Percentiles rank a stretch among this genome's conserved stretches.
Conservation (phyloP, 768 basidiomycete species). For the Mycena metata region DNA sequence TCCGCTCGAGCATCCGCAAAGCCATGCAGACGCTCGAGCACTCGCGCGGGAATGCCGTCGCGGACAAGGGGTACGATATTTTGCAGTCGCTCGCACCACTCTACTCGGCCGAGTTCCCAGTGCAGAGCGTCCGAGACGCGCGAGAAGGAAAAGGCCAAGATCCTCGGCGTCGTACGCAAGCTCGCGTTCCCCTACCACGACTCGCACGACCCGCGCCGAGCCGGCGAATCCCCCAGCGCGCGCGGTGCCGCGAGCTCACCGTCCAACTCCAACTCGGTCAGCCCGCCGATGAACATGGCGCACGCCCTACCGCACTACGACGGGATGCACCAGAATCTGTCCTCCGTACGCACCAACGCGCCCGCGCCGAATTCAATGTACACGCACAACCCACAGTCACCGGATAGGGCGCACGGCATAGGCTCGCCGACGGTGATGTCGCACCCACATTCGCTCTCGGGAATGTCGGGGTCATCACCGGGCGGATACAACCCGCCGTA, state of each 20-base stretch:
- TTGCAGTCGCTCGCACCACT: slow-evolving; percentile 79
- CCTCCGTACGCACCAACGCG: slow-evolving; percentile 47
- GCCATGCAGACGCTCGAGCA: slow-evolving; percentile 76
- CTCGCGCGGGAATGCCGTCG: slow-evolving; percentile 73
- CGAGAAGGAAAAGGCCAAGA: slow-evolving; percentile 71
- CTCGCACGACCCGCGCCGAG: slow-evolving; percentile 67
- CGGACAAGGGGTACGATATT: slow-evolving; percentile 82
- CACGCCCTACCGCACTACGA: slow-evolving; percentile 57
- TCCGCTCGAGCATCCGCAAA: slow-evolving; percentile 81
- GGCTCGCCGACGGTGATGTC: slow-evolving; percentile 42
- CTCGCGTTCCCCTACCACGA: slow-evolving; percentile 88
- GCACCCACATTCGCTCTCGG: slow-evolving; percentile 41
- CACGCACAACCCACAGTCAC: slow-evolving; percentile 35
- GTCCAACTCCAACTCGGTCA: slow-evolving; percentile 69
- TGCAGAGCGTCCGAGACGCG: slow-evolving; percentile 62
- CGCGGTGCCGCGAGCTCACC: slow-evolving; percentile 66
- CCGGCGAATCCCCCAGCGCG: slow-evolving; percentile 62
- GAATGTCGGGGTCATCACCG: slow-evolving; percentile 41
- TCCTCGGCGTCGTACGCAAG: slow-evolving; percentile 77
- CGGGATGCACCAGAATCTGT: slow-evolving; percentile 43
- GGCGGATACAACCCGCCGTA: slow-evolving; percentile 43
- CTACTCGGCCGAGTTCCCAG: slow-evolving; percentile 75
- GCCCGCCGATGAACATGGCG: slow-evolving; percentile 62
- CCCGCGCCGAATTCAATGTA: slow-evolving; percentile 40
- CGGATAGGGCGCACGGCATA: slow-evolving; percentile 35